These are phyloP conservation scores for Apiospora sp. DNA, from an alignment of 2,329 filamentous ascomycete genomes.

Conservation along the genomic window DNA sequence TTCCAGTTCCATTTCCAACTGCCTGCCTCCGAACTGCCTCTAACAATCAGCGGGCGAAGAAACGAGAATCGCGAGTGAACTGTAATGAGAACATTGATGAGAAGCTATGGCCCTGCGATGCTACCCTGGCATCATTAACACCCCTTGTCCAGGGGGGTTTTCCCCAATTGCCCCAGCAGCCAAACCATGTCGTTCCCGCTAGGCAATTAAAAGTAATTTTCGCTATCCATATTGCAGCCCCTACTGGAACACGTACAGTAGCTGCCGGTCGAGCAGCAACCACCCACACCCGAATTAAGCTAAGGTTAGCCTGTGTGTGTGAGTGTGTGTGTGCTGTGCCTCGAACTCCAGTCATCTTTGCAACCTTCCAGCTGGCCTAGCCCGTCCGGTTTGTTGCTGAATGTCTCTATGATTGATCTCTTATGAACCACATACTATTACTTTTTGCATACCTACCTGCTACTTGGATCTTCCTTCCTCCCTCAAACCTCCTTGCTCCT, in stretches of 20 bases:
- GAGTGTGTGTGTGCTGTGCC: not conserved
- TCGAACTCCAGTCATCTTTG: slow-evolving; percentile 5
- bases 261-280: slow-evolving; percentile 19
- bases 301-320: not conserved
- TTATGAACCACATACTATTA: not conserved
- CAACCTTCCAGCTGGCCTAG: not conserved
- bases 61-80: not conserved
- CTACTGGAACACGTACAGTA: slow-evolving; percentile 20
- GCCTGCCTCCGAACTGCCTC: not conserved
- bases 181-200: slow-evolving; percentile 19
- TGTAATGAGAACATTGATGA: not conserved
- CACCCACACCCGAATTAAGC: slow-evolving; percentile 19
- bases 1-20: not conserved
- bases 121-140: not conserved
- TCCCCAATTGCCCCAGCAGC: slow-evolving; percentile 8
- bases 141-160: slow-evolving; percentile 7
- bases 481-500: slow-evolving; percentile 2
- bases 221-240: slow-evolving; percentile 13
- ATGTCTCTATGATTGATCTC: slow-evolving; percentile 2
- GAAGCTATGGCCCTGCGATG: slow-evolving; percentile 4
- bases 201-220: slow-evolving; percentile 20
- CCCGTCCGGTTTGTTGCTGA: not conserved
- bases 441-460: not conserved
- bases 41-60: not conserved
- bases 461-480: slow-evolving; percentile 13